Percentiles rank a stretch among this genome's conserved stretches.
Evolutionary conservation across 257 asterid genomes (phyloP).

Genomic region (Phtheirospermum japonicum): DNA sequence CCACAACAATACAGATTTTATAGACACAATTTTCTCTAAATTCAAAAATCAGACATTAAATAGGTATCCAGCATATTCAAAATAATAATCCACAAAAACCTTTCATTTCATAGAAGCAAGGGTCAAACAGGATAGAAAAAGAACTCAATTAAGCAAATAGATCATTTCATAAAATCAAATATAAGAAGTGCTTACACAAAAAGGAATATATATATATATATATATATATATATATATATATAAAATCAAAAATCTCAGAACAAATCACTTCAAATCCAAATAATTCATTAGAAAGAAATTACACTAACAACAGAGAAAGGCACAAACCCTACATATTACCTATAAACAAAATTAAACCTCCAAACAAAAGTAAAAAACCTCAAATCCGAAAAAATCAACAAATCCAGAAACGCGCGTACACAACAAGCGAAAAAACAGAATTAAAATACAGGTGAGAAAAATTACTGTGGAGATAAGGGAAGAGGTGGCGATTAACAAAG

Average conservation of each 20-base stretch:
- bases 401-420: background rate
- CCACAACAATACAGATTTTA: background rate
- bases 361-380: constrained; percentile 9
- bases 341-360: background rate
- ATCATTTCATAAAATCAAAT: background rate
- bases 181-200: background rate
- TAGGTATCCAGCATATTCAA: background rate
- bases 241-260: background rate
- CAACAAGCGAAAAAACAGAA: background rate
- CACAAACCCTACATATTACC: background rate
- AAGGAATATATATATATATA: too few relatives aligned
- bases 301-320: background rate
- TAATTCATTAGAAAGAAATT: background rate
- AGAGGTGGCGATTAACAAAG: constrained; percentile 73
- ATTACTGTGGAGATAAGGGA: constrained; percentile 73
- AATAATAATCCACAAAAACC: background rate
- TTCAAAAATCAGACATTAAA: constrained; percentile 2
- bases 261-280: constrained; percentile 11
- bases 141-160: constrained; percentile 8
- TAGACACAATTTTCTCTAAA: background rate
- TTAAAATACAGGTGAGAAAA: background rate
- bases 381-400: constrained; percentile 1
- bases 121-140: background rate
- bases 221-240: too few relatives aligned
- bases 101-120: background rate